phyloP scores from a whole-genome alignment of 2,329 filamentous ascomycete genomes.

The Phyllosticta ampelicida region DNA sequence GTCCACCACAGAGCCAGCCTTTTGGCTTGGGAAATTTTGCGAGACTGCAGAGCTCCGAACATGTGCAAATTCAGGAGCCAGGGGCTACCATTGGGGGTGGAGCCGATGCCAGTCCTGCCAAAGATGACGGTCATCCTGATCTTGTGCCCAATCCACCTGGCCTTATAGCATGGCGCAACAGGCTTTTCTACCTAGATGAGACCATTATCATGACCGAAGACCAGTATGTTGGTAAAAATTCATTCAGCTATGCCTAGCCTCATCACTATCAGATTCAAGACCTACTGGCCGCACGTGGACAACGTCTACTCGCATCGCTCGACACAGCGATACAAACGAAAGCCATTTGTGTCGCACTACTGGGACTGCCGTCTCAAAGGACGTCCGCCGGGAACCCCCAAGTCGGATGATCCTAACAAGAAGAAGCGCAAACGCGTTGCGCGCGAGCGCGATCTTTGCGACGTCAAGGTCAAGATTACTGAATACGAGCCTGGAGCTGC shows the following conservation, averaged over 20 bases:
- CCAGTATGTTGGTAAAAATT: constrained; percentile 41
- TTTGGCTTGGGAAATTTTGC: not conserved
- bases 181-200: constrained; percentile 64
- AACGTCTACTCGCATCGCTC: constrained; percentile 79
- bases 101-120: constrained; percentile 11
- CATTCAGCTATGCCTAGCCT: not conserved
- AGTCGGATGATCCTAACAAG: constrained; percentile 68
- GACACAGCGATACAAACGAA: constrained; percentile 70
- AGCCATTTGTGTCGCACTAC: constrained; percentile 73
- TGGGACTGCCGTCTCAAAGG: constrained; percentile 79
- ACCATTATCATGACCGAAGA: constrained; percentile 62
- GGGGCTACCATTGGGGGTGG: not conserved
- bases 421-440: constrained; percentile 70
- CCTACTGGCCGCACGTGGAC: constrained; percentile 73
- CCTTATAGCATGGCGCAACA: constrained; percentile 58
- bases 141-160: constrained; percentile 57
- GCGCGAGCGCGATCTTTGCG: constrained; percentile 68
- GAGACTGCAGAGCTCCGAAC: not conserved
- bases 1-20: constrained; percentile 12
- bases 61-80: not conserved
- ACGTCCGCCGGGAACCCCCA: constrained; percentile 65
- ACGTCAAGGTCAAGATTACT: constrained; percentile 79
- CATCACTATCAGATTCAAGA: constrained; percentile 50
- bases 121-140: constrained; percentile 44
- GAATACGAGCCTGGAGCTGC: constrained; percentile 46